These are phyloP conservation scores for Paratinospora sagittata DNA, from an alignment of 164 flowering plant genomes.

Conservation along the genomic window DNA sequence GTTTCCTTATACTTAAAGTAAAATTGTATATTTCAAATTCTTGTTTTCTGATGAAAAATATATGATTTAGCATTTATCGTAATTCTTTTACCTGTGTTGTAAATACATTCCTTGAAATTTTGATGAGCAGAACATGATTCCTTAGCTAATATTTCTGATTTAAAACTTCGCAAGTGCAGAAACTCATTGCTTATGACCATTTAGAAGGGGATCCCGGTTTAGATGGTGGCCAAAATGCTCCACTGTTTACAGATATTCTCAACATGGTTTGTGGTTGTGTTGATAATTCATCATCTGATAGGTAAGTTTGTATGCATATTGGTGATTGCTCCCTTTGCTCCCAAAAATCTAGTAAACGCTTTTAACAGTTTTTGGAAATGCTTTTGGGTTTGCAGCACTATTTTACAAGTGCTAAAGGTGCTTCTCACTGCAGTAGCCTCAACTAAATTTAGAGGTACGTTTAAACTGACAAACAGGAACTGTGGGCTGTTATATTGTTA, in stretches of 20 bases:
- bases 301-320: constrained; percentile 37
- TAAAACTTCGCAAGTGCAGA: constrained; percentile 38
- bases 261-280: constrained; percentile 84
- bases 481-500: no score
- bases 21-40: neutral
- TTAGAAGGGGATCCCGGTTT: constrained; percentile 99
- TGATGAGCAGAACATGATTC: neutral
- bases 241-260: constrained; percentile 71
- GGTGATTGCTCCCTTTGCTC: constrained; percentile 5
- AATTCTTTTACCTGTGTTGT: neutral
- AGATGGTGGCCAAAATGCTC: constrained; percentile 72
- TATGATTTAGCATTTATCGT: neutral
- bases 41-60: neutral
- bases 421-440: constrained; percentile 97
- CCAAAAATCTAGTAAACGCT: constrained; percentile 6
- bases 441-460: constrained; percentile 81
- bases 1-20: neutral
- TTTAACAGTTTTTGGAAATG: constrained; percentile 14
- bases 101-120: neutral
- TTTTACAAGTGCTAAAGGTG: constrained; percentile 93
- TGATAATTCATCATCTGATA: constrained; percentile 93
- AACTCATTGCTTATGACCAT: constrained; percentile 98
- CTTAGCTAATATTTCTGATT: constrained; percentile 7
- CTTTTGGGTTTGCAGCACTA: constrained; percentile 59
- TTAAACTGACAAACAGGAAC: neutral